Percentiles rank a stretch among this genome's conserved stretches.
phyloP scores from a whole-genome alignment of 306 rosid genomes.

The Phaseolus lunatus region DNA sequence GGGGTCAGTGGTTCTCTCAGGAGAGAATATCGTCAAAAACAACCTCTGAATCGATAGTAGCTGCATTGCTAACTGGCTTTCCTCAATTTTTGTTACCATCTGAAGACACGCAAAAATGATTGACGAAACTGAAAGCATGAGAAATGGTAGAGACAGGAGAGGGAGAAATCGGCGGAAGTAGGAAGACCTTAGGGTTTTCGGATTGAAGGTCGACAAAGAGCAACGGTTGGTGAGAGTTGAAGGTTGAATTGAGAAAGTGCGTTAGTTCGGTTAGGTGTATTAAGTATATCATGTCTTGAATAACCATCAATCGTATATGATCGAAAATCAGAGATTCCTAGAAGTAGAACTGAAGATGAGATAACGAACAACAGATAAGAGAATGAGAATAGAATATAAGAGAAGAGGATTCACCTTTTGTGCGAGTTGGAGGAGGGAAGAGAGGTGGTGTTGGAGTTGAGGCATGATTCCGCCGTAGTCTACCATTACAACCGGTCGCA shows the following conservation, averaged over 20 bases:
- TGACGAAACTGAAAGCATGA: neutral
- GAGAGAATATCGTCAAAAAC: slow-evolving; percentile 60
- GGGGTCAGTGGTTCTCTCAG: slow-evolving; percentile 39
- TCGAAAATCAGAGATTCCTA: slow-evolving; percentile 62
- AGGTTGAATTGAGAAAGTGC: slow-evolving; percentile 55
- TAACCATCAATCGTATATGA: slow-evolving; percentile 73
- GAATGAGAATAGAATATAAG: neutral
- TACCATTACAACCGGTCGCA: slow-evolving; percentile 83
- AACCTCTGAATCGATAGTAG: slow-evolving; percentile 71
- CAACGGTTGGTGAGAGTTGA: slow-evolving; percentile 58
- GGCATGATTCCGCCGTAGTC: slow-evolving; percentile 95
- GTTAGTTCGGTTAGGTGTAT: slow-evolving; percentile 62
- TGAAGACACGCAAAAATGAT: slow-evolving; percentile 41
- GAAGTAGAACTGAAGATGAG: neutral
- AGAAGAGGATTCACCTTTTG: slow-evolving; percentile 52
- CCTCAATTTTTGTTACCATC: slow-evolving; percentile 66
- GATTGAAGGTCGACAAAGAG: slow-evolving; percentile 79
- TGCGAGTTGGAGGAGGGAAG: slow-evolving; percentile 57
- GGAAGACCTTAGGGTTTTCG: slow-evolving; percentile 74
- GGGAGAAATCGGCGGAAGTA: neutral
- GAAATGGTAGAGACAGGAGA: neutral
- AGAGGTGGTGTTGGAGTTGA: slow-evolving; percentile 70
- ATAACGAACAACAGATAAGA: neutral
- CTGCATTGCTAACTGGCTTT: slow-evolving; percentile 65
- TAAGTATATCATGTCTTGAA: slow-evolving; percentile 91